These are phyloP conservation scores for Phytophthora sp. DNA, from an alignment of 352 stramenopile species.

Conservation along the genomic window DNA sequence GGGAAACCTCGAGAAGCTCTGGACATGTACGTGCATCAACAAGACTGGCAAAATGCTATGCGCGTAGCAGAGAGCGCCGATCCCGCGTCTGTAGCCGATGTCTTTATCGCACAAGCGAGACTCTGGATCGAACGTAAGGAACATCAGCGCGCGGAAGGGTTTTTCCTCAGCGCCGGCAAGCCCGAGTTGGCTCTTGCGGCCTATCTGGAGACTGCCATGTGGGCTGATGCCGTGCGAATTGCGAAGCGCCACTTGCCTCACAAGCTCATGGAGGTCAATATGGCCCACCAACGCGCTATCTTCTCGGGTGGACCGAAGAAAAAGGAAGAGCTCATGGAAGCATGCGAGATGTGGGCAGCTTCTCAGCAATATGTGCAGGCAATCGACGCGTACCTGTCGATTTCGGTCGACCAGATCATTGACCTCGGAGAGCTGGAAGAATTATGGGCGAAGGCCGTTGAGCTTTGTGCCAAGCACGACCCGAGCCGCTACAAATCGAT, in stretches of 20 bases:
- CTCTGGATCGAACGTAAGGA: slow-evolving; percentile 89
- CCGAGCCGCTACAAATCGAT: slow-evolving; percentile 89
- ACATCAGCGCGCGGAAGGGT: slow-evolving; percentile 82
- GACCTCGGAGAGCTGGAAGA: slow-evolving; percentile 82
- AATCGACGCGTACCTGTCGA: slow-evolving; percentile 92
- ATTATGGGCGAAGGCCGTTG: slow-evolving; percentile 90
- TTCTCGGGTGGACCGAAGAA: slow-evolving; percentile 78
- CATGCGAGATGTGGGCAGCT: slow-evolving; percentile 89
- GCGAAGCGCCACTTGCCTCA: slow-evolving; percentile 92
- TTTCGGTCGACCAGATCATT: slow-evolving; percentile 70
- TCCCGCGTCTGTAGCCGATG: slow-evolving; percentile 85
- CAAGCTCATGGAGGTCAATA: slow-evolving; percentile 92
- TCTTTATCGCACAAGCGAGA: slow-evolving; percentile 92
- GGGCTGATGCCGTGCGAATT: slow-evolving; percentile 90
- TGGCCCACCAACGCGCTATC: slow-evolving; percentile 81
- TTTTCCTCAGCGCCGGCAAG: slow-evolving; percentile 92
- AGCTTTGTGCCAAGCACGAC: slow-evolving; percentile 89
- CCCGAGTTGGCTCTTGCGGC: slow-evolving; percentile 89
- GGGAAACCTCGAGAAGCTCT: slow-evolving; percentile 93
- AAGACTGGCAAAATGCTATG: slow-evolving; percentile 93
- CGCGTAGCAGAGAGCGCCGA: slow-evolving; percentile 92
- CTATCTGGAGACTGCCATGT: slow-evolving; percentile 89
- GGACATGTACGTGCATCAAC: slow-evolving; percentile 96
- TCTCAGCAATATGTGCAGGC: slow-evolving; percentile 90
- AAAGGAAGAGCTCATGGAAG: slow-evolving; percentile 85